Evolutionary conservation across 2,329 filamentous ascomycete genomes (phyloP).

Genomic region (Phyllosticta citriasiana): DNA sequence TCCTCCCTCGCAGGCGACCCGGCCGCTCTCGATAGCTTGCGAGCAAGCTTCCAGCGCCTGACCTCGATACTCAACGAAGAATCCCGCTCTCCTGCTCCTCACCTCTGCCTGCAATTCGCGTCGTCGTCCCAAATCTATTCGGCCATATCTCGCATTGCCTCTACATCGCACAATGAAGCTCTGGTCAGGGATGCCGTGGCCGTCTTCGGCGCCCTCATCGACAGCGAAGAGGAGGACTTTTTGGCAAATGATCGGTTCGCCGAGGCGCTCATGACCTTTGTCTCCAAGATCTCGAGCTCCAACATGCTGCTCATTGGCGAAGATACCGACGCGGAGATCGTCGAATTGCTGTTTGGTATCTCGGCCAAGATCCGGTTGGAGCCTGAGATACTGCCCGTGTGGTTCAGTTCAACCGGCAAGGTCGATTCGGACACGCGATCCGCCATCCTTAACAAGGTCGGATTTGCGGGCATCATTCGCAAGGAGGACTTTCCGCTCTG

Average conservation of each 20-base stretch:
- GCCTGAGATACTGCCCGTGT: constrained; percentile 75
- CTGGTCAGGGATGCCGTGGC: constrained; percentile 76
- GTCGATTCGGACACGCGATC: constrained; percentile 27
- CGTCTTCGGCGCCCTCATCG: constrained; percentile 84
- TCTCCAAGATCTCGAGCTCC: constrained; percentile 66
- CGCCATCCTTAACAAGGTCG: constrained; percentile 45
- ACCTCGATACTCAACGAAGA: constrained; percentile 74
- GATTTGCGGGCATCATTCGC: constrained; percentile 75
- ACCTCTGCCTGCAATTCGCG: constrained; percentile 84
- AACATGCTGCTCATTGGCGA: constrained; percentile 63
- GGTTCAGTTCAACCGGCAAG: constrained; percentile 61
- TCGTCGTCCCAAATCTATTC: constrained; percentile 81
- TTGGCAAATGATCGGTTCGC: constrained; percentile 81
- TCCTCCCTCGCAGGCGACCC: constrained; percentile 42
- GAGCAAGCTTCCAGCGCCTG: constrained; percentile 45
- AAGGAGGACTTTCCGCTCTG: constrained; percentile 91
- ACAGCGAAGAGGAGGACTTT: constrained; percentile 94
- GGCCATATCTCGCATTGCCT: constrained; percentile 79
- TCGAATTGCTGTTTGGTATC: constrained; percentile 91
- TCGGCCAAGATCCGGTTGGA: constrained; percentile 91
- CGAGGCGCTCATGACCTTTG: constrained; percentile 73
- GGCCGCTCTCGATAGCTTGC: constrained; percentile 40
- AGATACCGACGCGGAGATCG: constrained; percentile 78
- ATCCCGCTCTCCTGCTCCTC: constrained; percentile 74
- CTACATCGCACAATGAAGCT: constrained; percentile 72